Conservation (phyloP, 1,139 yeast genomes). For the Pneumocystis carinii region DNA sequence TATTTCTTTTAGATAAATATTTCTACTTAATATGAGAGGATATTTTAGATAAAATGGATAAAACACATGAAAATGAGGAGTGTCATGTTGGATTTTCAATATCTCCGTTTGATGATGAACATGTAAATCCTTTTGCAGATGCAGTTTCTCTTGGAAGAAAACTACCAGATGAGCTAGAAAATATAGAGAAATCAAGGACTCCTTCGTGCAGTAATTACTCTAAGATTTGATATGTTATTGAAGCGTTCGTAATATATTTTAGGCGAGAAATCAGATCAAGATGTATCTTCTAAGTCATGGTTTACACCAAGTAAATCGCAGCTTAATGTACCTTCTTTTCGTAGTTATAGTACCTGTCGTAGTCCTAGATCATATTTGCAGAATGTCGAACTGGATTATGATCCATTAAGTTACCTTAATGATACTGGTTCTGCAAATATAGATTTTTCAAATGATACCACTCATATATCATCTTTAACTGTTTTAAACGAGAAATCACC, state of each 20-base stretch:
- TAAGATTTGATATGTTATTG: neutral
- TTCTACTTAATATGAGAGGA: neutral
- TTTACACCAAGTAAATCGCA: neutral
- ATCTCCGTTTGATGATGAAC: neutral
- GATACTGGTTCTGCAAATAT: neutral
- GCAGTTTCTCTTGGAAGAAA: neutral
- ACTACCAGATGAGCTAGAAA: neutral
- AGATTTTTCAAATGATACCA: neutral
- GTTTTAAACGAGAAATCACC: neutral
- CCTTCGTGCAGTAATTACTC: neutral
- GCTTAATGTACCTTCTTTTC: neutral
- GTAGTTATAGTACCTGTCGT: neutral
- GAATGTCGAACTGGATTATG: constrained; percentile 5
- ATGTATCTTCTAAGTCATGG: neutral
- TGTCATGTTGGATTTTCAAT: neutral
- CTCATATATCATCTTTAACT: neutral
- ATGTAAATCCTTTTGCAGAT: neutral
- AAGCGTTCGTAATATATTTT: neutral
- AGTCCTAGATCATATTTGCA: constrained; percentile 4
- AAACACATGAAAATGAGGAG: neutral
- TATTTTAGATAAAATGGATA: neutral
- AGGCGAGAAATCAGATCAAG: neutral
- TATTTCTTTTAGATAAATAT: neutral
- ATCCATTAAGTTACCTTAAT: constrained; percentile 7
- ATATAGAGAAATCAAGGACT: neutral